A percentile compares a stretch with the other conserved stretches of the same genome.
phyloP scores from a whole-genome alignment of 441 rosid species.

The Mallotus japonicus region DNA sequence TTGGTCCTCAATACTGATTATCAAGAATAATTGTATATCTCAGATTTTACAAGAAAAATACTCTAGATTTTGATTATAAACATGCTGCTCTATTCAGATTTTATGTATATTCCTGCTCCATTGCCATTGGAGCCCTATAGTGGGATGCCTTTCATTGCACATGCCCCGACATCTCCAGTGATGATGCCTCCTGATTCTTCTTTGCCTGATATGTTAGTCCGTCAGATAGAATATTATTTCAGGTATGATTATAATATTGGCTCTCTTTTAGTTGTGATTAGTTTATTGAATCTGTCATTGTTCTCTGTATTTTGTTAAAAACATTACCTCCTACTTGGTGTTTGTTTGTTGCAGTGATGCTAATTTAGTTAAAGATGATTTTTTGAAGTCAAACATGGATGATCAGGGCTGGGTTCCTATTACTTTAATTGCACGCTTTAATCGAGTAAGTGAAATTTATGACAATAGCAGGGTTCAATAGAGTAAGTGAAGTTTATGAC shows the following conservation, averaged over 20 bases:
- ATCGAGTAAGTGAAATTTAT: slow-evolving; percentile 47
- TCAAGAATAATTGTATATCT: background rate
- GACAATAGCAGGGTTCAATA: slow-evolving; percentile 64
- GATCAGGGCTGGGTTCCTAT: slow-evolving; percentile 81
- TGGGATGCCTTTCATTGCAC: slow-evolving; percentile 41
- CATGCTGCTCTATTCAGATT: slow-evolving; percentile 40
- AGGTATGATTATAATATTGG: slow-evolving; percentile 44
- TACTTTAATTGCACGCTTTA: slow-evolving; percentile 70
- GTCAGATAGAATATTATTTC: slow-evolving; percentile 82
- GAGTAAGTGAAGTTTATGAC: slow-evolving; percentile 39
- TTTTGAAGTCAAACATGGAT: slow-evolving; percentile 75
- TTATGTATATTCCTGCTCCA: slow-evolving; percentile 35
- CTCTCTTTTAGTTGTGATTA: slow-evolving; percentile 9
- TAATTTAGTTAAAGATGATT: slow-evolving; percentile 67
- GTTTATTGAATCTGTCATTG: slow-evolving; percentile 3
- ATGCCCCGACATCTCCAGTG: slow-evolving; percentile 36
- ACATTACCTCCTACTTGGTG: slow-evolving; percentile 23
- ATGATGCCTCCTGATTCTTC: slow-evolving; percentile 50
- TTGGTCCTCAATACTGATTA: background rate
- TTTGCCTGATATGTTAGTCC: slow-evolving; percentile 47
- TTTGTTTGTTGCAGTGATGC: slow-evolving; percentile 56
- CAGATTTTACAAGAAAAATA: background rate
- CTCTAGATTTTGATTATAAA: slow-evolving; percentile 18
- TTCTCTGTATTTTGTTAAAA: slow-evolving; percentile 8
- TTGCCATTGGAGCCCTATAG: slow-evolving; percentile 41